Evolutionary conservation across 2,329 filamentous ascomycete species (phyloP), one percentile per base, ranked within the genome.

Genomic region (Aspergillus pseudoglaucus): DNA sequence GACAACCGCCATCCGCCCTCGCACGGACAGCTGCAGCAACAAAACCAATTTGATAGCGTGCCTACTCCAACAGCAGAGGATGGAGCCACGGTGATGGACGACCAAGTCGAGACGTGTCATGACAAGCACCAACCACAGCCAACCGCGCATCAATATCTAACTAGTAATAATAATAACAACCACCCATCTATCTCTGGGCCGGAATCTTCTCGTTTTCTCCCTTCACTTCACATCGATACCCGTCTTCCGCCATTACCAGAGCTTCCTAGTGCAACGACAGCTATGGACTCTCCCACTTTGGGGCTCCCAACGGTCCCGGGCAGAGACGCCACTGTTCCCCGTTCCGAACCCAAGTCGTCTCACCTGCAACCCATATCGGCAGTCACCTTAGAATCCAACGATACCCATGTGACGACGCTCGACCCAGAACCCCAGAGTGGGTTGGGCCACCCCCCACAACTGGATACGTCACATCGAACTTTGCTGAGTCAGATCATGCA

Each of bases 381-480:
- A 25, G 72, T 81, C 12, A 86, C 85, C 5, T 70, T 69, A 42
- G 70, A 69, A 5, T 84, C 82, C n/a, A 76, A 76, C 38, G 77
- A 77, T 6, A 88, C 85, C 0, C 83, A 87, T 57, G 66, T 66
- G 32, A 75, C 73, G 4, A 63, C 66, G 25, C 87, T 89, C 55
- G 87, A 90, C 55, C 77, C 75, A n/a, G 85, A 89, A 56, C 76
- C 82, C 18, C 85, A 89, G 61, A 80, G 77, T 1, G 79, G 82
- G n/a, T 54, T 68, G 69, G 76, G 57, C 47, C 62, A 57, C 47
- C 57, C 62, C 23, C 60, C 64, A 14, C 25, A 17, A 39, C 42
- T 61, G 17, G 59, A 61, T 47, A 40, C 55, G 7, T 63, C 65
- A 20, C 66, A 72, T 45, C 63, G 67, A 33, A 71, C 71, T n/a